Base-by-base conservation (phyloP, 768 basidiomycete genomes). In the Boletus eberwhitei region DNA sequence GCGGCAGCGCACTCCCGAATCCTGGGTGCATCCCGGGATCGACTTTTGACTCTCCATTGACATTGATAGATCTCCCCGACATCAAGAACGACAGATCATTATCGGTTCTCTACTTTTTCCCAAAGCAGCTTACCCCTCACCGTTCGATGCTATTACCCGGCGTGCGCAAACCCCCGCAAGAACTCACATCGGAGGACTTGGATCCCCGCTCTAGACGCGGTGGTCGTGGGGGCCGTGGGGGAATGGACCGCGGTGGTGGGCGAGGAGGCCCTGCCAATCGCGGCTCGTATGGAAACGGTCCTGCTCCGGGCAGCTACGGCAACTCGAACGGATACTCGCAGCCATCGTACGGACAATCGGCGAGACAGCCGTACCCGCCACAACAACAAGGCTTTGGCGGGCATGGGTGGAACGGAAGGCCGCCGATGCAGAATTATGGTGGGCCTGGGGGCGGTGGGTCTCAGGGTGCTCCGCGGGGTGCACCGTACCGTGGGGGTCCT, bases 11-110 rank as follows among this genome's bases (percentile, higher is more conserved):
- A 34, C 73, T 92, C 19, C 86, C 90, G 16, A 92, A 95, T 70
- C 88, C 93, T 17, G 85, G 86, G 52, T 95, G 88, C 64, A 81
- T 98, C 13, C 97, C 97, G 4, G 92, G 93, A 48, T 90, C 94
- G 7, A 96, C 92, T 0, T 95, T 91, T 69, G 85, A 86, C 62
- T 83, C 82, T 32, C 93, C 91, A 9, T 72, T 99, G 35, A 61
- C 77, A 5, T 70, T 74, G 21, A 70, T 83, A 38, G 78, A 79
- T 48, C 74, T 90, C 47, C 81, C 82, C 3, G 94, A 98, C 71
- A 87, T 99, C 61, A 79, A 81, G 63, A 87, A 89, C 66, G 94
- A 99, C 71, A 81, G 84, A 22, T 90, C 95, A 11, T 75, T 98
- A 13, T 95, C 93, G 0, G 93, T 86, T 3, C 72, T 86, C 32